A percentile compares a stretch with the other conserved stretches of the same genome.
These are phyloP conservation scores for Pelargonium citronellum DNA, from an alignment of 441 rosid genomes.

Conservation along the genomic window DNA sequence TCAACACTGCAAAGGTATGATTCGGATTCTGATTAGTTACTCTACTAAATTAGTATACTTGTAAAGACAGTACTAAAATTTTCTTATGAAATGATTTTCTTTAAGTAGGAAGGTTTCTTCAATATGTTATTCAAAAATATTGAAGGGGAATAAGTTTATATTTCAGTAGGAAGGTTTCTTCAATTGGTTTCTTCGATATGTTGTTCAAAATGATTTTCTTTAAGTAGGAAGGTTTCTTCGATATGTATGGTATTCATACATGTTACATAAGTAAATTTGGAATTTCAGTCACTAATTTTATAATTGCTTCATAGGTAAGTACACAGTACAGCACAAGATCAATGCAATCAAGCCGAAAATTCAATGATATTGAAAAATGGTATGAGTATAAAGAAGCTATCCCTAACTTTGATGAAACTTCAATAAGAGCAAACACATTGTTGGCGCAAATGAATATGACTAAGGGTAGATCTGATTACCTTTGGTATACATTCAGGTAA, in stretches of 20 bases:
- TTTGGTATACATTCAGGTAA: conserved; percentile 79
- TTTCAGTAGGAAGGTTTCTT: no score
- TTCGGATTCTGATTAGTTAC: conserved; percentile 7
- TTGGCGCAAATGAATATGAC: conserved; percentile 62
- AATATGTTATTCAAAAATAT: no score
- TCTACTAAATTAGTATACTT: no score
- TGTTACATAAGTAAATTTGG: background rate
- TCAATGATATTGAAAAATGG: conserved; percentile 45
- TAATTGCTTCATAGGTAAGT: conserved; percentile 36
- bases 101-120: no score
- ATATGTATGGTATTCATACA: background rate
- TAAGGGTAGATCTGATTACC: conserved; percentile 70
- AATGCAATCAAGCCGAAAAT: conserved; percentile 26
- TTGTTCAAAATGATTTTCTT: no score
- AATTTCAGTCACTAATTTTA: background rate
- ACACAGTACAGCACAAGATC: conserved; percentile 42
- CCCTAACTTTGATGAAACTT: conserved; percentile 36
- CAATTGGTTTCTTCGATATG: no score
- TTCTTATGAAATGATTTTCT: no score
- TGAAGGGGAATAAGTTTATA: no score
- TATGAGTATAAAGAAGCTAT: conserved; percentile 46
- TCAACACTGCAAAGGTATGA: conserved; percentile 65
- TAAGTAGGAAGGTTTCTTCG: no score
- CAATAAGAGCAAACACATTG: conserved; percentile 37
- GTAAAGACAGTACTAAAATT: no score